These are phyloP conservation scores for Trametes versicolor DNA, from an alignment of 1,284 basidiomycete genomes.

Conservation along the genomic window DNA sequence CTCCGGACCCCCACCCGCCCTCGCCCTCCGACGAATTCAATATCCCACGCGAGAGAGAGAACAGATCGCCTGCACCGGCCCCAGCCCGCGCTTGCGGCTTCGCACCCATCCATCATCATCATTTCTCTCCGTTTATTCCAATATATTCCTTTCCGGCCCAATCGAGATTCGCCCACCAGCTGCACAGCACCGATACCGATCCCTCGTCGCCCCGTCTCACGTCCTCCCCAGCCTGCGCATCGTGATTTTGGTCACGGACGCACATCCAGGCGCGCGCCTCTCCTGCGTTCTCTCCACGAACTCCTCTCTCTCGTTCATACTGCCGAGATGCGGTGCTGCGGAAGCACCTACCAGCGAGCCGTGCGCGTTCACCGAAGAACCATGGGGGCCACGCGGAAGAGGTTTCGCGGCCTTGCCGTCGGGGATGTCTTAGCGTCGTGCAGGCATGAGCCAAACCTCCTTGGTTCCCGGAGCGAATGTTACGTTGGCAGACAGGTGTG, in stretches of 20 bases:
- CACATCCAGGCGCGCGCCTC: conserved; percentile 3
- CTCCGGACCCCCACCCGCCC: conserved; percentile 19
- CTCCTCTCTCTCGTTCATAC: conserved; percentile 5
- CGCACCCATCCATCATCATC: conserved; percentile 21
- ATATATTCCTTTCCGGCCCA: conserved; percentile 8
- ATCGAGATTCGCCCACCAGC: conserved; percentile 16
- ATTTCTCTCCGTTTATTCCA: conserved; percentile 19
- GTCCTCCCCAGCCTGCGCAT: conserved; percentile 1
- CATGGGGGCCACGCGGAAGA: neutral
- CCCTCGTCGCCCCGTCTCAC: conserved; percentile 8
- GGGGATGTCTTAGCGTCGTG: conserved; percentile 12
- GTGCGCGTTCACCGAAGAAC: neutral
- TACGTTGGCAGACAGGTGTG: conserved; percentile 23
- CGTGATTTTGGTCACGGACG: conserved; percentile 10
- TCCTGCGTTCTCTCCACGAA: conserved; percentile 12
- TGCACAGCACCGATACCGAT: conserved; percentile 25
- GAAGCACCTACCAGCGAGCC: neutral
- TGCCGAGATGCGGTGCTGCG: conserved; percentile 27
- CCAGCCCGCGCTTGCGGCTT: conserved; percentile 10
- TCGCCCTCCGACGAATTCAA: conserved; percentile 26
- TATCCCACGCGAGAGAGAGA: conserved; percentile 30
- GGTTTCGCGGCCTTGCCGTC: neutral
- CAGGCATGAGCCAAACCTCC: conserved; percentile 18
- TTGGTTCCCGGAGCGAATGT: conserved; percentile 26
- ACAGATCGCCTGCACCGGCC: conserved; percentile 29